phyloP scores from a whole-genome alignment of 2,329 filamentous ascomycete genomes.

The Alternaria hordeiaustralica region DNA sequence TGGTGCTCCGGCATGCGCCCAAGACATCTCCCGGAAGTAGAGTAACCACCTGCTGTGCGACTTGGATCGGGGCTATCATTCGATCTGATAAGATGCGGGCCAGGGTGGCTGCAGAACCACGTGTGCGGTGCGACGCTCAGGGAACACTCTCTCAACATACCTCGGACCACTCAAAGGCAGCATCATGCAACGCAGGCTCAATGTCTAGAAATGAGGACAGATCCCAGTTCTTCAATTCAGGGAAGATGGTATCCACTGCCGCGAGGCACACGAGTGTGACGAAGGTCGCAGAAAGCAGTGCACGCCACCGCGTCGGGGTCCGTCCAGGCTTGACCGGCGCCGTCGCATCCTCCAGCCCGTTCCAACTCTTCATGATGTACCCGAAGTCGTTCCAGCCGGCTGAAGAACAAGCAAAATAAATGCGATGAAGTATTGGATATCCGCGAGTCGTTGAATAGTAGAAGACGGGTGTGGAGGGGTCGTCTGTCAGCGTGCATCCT shows the following conservation, averaged over 20 bases:
- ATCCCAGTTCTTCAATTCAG: constrained; percentile 14
- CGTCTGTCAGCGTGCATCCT: constrained; percentile 2
- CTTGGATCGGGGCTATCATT: neutral
- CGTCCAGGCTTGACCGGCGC: constrained; percentile 14
- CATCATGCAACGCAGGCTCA: constrained; percentile 3
- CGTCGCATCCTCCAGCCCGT: constrained; percentile 13
- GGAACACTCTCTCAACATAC: constrained; percentile 23
- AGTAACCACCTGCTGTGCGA: constrained; percentile 5
- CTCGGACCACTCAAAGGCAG: constrained; percentile 28
- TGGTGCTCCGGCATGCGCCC: neutral
- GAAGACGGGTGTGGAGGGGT: constrained; percentile 10
- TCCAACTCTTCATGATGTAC: constrained; percentile 32
- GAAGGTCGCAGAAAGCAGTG: constrained; percentile 20
- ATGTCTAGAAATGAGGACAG: constrained; percentile 4
- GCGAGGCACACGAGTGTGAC: constrained; percentile 24
- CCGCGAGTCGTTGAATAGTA: neutral
- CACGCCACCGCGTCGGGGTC: constrained; percentile 14
- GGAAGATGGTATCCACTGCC: constrained; percentile 26
- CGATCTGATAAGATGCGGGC: constrained; percentile 11
- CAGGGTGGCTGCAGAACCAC: constrained; percentile 6
- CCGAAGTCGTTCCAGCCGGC: neutral
- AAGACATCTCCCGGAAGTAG: neutral
- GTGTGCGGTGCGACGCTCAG: constrained; percentile 3
- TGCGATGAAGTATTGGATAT: constrained; percentile 5
- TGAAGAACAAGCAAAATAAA: neutral